Evolutionary conservation across 345 rosid species (phyloP), one percentile per base, ranked within the genome.

Genomic region (Brassica cretica): DNA sequence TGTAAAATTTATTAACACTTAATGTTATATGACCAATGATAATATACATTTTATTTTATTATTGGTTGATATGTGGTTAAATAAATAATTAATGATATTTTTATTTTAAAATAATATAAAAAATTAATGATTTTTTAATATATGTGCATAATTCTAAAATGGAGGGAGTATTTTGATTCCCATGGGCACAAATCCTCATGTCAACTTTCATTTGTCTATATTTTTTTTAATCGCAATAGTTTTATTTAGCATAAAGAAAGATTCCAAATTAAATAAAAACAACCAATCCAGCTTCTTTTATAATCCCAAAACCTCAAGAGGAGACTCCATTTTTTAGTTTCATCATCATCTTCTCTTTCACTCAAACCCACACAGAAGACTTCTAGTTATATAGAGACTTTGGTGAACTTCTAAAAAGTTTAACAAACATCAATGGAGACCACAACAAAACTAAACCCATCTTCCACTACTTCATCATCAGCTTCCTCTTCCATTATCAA

Each of bases 351-450:
- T 66, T 77, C 64, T 69, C 80, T 32, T 80, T 71, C 73, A 75
- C 84, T 77, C 84, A 80, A 74, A 74, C 70, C 60, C 67, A 68
- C 71, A 72, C 29, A 72, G 3, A 66, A 10, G 59, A 14, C 2
- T 35, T 18, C 24, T 25, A 39, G 24, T 15, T 10, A 3, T 19
- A 19, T 30, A 19, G 4, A 55, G 33, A 14, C 19, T 51, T 25
- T 61, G n/a, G 86, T 87, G 87, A 86, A 87, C 79, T 81, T 67
- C 30, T 33, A 79, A 72, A 65, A 82, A 65, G 37, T 27, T 27
- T 4, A 84, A 62, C 51, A 74, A 84, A 58, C 51, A 68, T 11
- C 51, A 41, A 91, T 90, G 94, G 93, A 91, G 84, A 84, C 64
- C 70, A 14, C 85, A 75, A 67, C 86, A 67, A 87, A 75, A 16